These are phyloP conservation scores for Solanum hybrid DNA, from an alignment of 305 asterid species.

Conservation along the genomic window DNA sequence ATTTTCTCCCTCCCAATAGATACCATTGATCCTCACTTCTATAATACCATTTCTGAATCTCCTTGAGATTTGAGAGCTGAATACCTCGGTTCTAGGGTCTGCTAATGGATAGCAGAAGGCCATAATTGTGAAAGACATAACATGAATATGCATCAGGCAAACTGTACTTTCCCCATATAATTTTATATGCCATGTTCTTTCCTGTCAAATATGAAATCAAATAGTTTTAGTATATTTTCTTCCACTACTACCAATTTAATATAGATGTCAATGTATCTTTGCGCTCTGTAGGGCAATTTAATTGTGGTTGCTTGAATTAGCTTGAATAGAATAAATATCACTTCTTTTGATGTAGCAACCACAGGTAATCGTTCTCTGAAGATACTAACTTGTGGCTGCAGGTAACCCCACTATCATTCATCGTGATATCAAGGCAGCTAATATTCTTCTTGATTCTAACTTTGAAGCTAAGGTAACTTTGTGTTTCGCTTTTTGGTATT, in stretches of 20 bases:
- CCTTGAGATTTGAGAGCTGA: neutral
- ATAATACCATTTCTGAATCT: neutral
- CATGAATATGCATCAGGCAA: neutral
- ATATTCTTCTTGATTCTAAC: slow-evolving; percentile 20
- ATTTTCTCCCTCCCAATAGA: neutral
- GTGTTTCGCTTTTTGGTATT: neutral
- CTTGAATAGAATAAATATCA: neutral
- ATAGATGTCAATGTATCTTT: neutral
- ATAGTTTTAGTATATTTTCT: neutral
- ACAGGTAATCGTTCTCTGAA: neutral
- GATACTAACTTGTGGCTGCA: neutral
- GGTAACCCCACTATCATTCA: slow-evolving; percentile 21
- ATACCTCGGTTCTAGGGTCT: neutral
- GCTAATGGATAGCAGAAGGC: neutral
- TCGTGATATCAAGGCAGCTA: slow-evolving; percentile 24
- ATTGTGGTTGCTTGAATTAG: neutral
- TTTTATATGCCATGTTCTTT: neutral
- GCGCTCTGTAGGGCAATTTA: neutral
- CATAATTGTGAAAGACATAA: neutral
- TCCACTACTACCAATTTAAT: neutral
- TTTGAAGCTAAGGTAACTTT: slow-evolving; percentile 19
- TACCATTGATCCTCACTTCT: neutral
- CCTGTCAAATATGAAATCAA: neutral
- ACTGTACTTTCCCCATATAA: neutral
- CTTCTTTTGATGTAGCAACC: neutral